A percentile compares a stretch with the other conserved stretches of the same genome.
Evolutionary conservation across 202 grass and related monocot genomes (phyloP).

Genomic region (Musa balbisiana): DNA sequence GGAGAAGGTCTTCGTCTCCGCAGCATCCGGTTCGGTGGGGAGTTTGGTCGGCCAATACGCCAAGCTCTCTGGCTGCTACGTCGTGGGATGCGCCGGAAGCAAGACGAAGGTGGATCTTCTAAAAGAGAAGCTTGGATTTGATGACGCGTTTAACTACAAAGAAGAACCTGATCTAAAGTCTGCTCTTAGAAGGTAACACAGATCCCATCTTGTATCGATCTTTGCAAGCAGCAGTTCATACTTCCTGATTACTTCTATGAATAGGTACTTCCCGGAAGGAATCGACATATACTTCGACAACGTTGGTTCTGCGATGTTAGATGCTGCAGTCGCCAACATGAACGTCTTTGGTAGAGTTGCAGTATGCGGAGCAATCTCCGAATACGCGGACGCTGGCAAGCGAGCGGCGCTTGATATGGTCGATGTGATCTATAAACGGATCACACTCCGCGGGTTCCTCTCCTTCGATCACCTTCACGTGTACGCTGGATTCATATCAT

Average conservation of each 20-base stretch:
- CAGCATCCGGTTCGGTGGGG: constrained; percentile 65
- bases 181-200: constrained; percentile 41
- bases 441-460: constrained; percentile 49
- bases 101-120: constrained; percentile 58
- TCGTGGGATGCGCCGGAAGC: constrained; percentile 63
- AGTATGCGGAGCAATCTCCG: constrained; percentile 47
- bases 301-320: constrained; percentile 56
- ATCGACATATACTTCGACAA: constrained; percentile 89
- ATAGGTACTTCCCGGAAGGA: constrained; percentile 57
- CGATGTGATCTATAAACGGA: constrained; percentile 51
- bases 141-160: constrained; percentile 90
- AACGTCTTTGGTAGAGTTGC: constrained; percentile 52
- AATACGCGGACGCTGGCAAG: constrained; percentile 31
- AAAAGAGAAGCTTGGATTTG: constrained; percentile 61
- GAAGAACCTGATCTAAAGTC: constrained; percentile 54
- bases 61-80: constrained; percentile 69
- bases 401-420: constrained; percentile 28
- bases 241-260: neutral
- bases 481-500: constrained; percentile 20
- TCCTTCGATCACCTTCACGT: constrained; percentile 29
- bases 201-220: neutral
- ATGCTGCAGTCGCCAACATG: constrained; percentile 69
- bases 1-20: constrained; percentile 65
- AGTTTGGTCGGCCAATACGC: constrained; percentile 72
- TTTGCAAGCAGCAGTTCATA: neutral